A percentile compares a stretch with the other conserved stretches of the same genome.
Evolutionary conservation across 2,329 filamentous ascomycete genomes (phyloP).

Genomic region (Fonsecaea multimorphosa): DNA sequence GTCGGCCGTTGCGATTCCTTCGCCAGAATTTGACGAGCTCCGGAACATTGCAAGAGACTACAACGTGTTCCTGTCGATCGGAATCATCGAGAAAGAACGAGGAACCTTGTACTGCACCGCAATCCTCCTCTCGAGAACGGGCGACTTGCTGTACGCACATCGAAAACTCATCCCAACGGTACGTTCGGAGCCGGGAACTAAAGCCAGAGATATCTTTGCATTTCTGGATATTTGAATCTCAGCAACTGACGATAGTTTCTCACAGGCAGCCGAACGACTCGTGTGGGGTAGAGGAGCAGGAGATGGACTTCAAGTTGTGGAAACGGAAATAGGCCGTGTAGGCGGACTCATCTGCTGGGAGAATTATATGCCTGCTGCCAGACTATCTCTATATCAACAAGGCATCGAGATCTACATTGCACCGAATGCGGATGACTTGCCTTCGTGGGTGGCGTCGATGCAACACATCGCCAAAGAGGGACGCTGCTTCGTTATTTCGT

Average conservation of each 20-base stretch:
- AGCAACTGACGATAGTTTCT: conserved; percentile 4
- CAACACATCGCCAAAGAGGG: conserved; percentile 80
- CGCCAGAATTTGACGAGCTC: conserved; percentile 58
- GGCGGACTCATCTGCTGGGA: conserved; percentile 95
- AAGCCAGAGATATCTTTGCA: background rate
- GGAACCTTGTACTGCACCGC: conserved; percentile 83
- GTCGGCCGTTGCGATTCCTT: conserved; percentile 70
- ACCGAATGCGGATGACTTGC: conserved; percentile 82
- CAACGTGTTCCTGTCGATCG: conserved; percentile 79
- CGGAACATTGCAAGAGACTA: conserved; percentile 77
- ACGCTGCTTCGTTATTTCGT: conserved; percentile 80
- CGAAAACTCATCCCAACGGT: conserved; percentile 64
- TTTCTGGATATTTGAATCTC: background rate
- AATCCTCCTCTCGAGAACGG: conserved; percentile 77
- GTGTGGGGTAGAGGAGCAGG: conserved; percentile 88
- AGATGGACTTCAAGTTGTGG: conserved; percentile 77
- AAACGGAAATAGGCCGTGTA: conserved; percentile 76
- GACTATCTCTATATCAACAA: conserved; percentile 82
- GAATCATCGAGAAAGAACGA: conserved; percentile 77
- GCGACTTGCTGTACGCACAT: conserved; percentile 79
- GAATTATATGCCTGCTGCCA: conserved; percentile 88
- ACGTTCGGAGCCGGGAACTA: background rate
- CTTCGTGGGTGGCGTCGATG: conserved; percentile 81
- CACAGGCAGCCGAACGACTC: conserved; percentile 65
- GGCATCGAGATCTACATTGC: conserved; percentile 91